Evolutionary conservation across 2,329 filamentous ascomycete species (phyloP), one percentile per base, ranked within the genome.

Genomic region (Clarireedia homoeocarpa): DNA sequence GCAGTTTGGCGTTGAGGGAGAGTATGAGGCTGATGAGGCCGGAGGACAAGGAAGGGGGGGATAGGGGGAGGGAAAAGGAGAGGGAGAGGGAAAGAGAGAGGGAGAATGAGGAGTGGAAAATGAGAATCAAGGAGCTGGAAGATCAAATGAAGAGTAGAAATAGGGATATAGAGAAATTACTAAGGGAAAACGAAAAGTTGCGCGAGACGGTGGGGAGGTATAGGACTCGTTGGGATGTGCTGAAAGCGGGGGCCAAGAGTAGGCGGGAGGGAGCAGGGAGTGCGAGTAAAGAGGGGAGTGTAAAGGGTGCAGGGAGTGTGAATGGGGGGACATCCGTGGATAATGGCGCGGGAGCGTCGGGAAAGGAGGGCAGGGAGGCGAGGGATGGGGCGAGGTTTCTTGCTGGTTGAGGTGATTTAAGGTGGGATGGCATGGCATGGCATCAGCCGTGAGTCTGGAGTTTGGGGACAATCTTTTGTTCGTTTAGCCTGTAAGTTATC

Each of bases 1-100:
- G 88, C 39, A 89, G 87, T 53, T 82, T 91, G 72, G 89, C 90
- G 3, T 79, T 97, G 36, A 89, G 91, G 14, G 90, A 96, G 69
- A 95, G 89, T 63, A 84, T 84, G 69, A 76, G 82, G n/a, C 70
- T 85, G 5, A 79, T 82, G 71, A 74, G 78, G 14, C 80, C 81
- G 1, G 75, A 55, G 9, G 20, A 47, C 48, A 45, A 23, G 45
- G 27, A 30, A 9, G 27, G 27, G 36, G 89, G 91, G 14, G 90
- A 96, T 69, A 95, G 89, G 63, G 84, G 84, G 69, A 76, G 82
- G n/a, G 70, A 85, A 5, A 79, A 82, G 71, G 74, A 78, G 12
- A 79, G 81, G 1, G 75, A 55, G 12, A 17, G 45, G 50, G 42
- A 24, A 44, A 20, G 36, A 45, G 69, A 17, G 59, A 62, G 27